These are phyloP conservation scores for Closterium sp. DNA, from an alignment of 139 green algal genomes.

Conservation along the genomic window DNA sequence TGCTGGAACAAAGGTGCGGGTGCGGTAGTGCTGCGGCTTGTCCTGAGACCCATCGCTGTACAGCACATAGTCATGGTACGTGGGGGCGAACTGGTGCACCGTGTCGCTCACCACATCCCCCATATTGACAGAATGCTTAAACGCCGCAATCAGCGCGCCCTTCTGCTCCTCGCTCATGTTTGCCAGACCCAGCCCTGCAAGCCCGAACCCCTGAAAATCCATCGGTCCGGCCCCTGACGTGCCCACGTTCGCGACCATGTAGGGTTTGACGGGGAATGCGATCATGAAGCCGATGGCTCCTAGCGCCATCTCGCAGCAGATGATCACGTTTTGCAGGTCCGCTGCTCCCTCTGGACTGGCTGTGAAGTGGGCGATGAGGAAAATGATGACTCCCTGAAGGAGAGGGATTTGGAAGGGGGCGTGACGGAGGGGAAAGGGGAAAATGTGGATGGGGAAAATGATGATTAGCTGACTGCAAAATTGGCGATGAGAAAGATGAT, in stretches of 20 bases:
- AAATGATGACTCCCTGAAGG: constrained; percentile 69
- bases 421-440: too few species aligned
- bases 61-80: constrained; percentile 58
- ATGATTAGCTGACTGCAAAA: too few species aligned
- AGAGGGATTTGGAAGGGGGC: not conserved
- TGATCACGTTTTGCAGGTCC: constrained; percentile 90
- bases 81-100: constrained; percentile 55
- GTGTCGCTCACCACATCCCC: constrained; percentile 39
- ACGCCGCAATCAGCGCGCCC: constrained; percentile 8
- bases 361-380: constrained; percentile 52
- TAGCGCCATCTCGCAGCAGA: constrained; percentile 93
- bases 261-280: constrained; percentile 87
- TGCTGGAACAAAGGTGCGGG: constrained; percentile 44
- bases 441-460: too few species aligned
- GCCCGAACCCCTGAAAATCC: not conserved
- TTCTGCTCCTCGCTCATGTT: not conserved
- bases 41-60: constrained; percentile 44
- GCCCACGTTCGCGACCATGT: constrained; percentile 51
- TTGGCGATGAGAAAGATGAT: not conserved
- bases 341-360: constrained; percentile 56
- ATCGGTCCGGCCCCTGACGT: not conserved
- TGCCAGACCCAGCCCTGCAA: not conserved
- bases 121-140: constrained; percentile 46
- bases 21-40: constrained; percentile 37
- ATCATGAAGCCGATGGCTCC: constrained; percentile 76